Conservation (phyloP, 108 stramenopile genomes). For the Conticribra weissflogii region DNA sequence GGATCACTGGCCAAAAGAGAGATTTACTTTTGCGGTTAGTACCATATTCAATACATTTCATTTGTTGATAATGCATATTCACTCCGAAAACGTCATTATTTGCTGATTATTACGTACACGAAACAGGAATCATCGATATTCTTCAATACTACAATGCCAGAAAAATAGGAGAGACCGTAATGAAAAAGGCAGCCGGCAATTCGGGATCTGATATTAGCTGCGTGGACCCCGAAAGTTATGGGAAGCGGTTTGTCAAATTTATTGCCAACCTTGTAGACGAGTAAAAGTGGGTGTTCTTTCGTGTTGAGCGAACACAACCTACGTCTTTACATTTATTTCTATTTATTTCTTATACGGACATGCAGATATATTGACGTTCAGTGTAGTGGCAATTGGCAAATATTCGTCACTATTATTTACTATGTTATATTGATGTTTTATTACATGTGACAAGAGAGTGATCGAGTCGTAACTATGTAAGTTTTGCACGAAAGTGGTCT, state of each 20-base stretch:
- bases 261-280: conserved; percentile 38
- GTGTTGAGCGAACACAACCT: too few species aligned
- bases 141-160: conserved; percentile 79
- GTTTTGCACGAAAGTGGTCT: too few species aligned
- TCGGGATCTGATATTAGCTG: conserved; percentile 49
- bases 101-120: neutral
- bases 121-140: conserved; percentile 81
- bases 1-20: conserved; percentile 24
- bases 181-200: conserved; percentile 50
- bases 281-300: too few species aligned
- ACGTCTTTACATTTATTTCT: too few species aligned
- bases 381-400: too few species aligned
- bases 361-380: too few species aligned
- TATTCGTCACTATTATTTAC: too few species aligned
- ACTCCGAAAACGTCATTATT: neutral
- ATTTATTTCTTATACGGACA: too few species aligned
- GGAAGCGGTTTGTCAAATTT: conserved; percentile 58
- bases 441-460: too few species aligned
- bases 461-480: too few species aligned
- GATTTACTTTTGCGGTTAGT: conserved; percentile 45
- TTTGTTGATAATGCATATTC: neutral
- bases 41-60: neutral
- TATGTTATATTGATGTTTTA: too few species aligned
- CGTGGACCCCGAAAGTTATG: conserved; percentile 62
- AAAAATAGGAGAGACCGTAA: conserved; percentile 73